Evolutionary conservation across 1,284 basidiomycete genomes (phyloP).

Genomic region (Ustilago xerochloae): DNA sequence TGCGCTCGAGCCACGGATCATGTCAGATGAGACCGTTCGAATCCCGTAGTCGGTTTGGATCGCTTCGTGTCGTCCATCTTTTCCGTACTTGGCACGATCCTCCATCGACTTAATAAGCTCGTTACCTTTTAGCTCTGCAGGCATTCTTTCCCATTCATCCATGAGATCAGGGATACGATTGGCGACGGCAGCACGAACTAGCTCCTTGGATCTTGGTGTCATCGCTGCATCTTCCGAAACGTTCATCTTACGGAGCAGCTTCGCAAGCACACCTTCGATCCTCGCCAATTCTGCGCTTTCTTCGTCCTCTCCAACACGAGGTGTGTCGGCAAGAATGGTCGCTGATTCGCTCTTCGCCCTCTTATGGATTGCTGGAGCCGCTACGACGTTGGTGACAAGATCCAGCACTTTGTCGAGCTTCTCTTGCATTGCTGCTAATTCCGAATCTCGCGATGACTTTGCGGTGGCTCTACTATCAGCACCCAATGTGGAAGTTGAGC

Average conservation of each 20-base stretch:
- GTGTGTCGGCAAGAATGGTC: background rate
- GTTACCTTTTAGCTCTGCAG: conserved; percentile 28
- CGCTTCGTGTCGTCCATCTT: conserved; percentile 42
- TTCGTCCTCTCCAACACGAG: conserved; percentile 6
- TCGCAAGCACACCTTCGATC: conserved; percentile 41
- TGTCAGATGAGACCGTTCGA: conserved; percentile 9
- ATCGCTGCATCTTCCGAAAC: conserved; percentile 26
- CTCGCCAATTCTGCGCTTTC: conserved; percentile 35
- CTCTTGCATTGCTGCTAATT: conserved; percentile 56
- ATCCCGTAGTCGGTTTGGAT: conserved; percentile 22
- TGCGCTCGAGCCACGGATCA: conserved; percentile 28
- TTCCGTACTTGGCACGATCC: conserved; percentile 35
- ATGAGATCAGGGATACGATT: conserved; percentile 21
- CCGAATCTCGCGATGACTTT: conserved; percentile 27
- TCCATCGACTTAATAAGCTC: conserved; percentile 45
- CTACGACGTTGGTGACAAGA: conserved; percentile 49
- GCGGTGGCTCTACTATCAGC: conserved; percentile 25
- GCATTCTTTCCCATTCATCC: conserved; percentile 43
- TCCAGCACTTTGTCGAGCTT: conserved; percentile 57
- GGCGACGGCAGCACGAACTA: conserved; percentile 26
- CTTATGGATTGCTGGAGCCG: conserved; percentile 22
- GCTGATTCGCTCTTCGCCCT: conserved; percentile 33
- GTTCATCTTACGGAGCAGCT: conserved; percentile 46
- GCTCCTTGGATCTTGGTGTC: conserved; percentile 22
- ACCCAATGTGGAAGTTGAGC: conserved; percentile 12